These are phyloP conservation scores for Dioscorea zingiberensis DNA, from an alignment of 106 monocot genomes.

Conservation along the genomic window DNA sequence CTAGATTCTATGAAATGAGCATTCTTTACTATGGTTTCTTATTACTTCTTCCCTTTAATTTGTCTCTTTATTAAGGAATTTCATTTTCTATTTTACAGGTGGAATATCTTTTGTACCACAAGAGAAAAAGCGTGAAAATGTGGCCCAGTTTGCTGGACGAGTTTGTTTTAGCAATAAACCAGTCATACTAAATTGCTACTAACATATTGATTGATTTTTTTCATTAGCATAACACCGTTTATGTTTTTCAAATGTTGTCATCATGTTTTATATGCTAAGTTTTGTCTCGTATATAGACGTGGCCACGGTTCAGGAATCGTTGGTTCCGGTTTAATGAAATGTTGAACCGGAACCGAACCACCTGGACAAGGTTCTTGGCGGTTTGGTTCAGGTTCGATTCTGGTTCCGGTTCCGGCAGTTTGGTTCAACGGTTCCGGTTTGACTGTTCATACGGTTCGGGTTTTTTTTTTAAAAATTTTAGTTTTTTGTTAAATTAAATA, in stretches of 20 bases:
- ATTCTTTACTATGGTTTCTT: not conserved
- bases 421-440: too few species aligned
- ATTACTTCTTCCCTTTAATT: not conserved
- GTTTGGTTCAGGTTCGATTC: too few species aligned
- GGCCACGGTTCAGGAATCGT: too few species aligned
- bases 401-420: too few species aligned
- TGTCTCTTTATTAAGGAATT: not conserved
- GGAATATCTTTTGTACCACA: conserved; percentile 73
- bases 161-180: conserved; percentile 17
- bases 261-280: not conserved
- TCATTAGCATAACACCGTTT: not conserved
- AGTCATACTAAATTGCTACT: not conserved
- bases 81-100: conserved; percentile 41
- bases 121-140: conserved; percentile 51
- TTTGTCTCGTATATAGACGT: not conserved
- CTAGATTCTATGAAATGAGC: not conserved
- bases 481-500: too few species aligned
- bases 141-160: conserved; percentile 48
- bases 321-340: too few species aligned
- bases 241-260: not conserved
- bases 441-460: too few species aligned
- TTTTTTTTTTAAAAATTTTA: too few species aligned
- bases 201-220: not conserved
- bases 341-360: too few species aligned
- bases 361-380: too few species aligned